Conservation (phyloP, 805 yeast species). For the Pichia occidentalis region DNA sequence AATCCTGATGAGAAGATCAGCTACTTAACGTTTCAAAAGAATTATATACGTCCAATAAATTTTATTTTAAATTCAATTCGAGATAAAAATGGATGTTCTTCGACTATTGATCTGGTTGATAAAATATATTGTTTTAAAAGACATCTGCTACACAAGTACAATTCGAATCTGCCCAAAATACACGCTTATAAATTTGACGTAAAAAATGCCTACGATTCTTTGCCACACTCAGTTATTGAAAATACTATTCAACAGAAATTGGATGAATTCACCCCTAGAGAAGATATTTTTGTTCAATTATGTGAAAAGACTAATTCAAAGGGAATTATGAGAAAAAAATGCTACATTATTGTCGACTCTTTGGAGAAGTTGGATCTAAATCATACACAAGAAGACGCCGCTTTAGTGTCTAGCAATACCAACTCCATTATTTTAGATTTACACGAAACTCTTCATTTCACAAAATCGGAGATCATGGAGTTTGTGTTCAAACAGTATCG, state of each 20-base stretch:
- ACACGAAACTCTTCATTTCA: slow-evolving; percentile 24
- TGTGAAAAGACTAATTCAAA: slow-evolving; percentile 6
- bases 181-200: slow-evolving; percentile 69
- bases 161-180: slow-evolving; percentile 30
- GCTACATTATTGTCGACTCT: slow-evolving; percentile 10
- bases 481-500: slow-evolving; percentile 47
- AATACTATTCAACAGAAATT: slow-evolving; percentile 15
- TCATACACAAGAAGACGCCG: not conserved
- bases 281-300: slow-evolving; percentile 13
- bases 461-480: slow-evolving; percentile 38
- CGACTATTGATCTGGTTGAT: slow-evolving; percentile 41
- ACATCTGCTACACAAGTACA: slow-evolving; percentile 15
- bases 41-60: slow-evolving; percentile 39
- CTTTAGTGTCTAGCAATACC: not conserved
- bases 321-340: slow-evolving; percentile 2
- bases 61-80: slow-evolving; percentile 23
- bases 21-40: slow-evolving; percentile 31
- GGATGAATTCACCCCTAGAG: slow-evolving; percentile 16
- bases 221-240: slow-evolving; percentile 39
- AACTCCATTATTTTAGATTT: slow-evolving; percentile 8
- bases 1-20: slow-evolving; percentile 29
- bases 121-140: slow-evolving; percentile 34
- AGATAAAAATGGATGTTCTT: slow-evolving; percentile 15
- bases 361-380: slow-evolving; percentile 21
- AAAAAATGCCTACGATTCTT: slow-evolving; percentile 66